A percentile compares a stretch with the other conserved stretches of the same genome.
Conservation (phyloP, 2,329 filamentous ascomycete genomes). For the Clarireedia paspali region DNA sequence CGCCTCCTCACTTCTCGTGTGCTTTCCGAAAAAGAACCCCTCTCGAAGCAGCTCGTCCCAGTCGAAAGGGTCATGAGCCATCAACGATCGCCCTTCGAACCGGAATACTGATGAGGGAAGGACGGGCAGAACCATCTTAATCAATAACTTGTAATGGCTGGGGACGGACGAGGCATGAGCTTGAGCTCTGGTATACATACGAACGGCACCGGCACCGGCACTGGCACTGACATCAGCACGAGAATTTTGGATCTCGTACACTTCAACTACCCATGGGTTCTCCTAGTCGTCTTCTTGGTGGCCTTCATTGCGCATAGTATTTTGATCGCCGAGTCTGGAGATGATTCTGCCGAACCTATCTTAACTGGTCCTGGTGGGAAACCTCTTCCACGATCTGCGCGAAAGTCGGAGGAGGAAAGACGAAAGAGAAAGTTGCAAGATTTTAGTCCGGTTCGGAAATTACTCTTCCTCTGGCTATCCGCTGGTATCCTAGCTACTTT, state of each 20-base stretch:
- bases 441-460: slow-evolving; percentile 60
- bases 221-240: slow-evolving; percentile 4
- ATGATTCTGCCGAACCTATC: slow-evolving; percentile 31
- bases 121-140: slow-evolving; percentile 17
- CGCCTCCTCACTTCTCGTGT: background rate
- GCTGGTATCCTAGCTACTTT: slow-evolving; percentile 67
- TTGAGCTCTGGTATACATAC: slow-evolving; percentile 10
- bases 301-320: slow-evolving; percentile 57
- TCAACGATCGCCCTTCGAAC: slow-evolving; percentile 17
- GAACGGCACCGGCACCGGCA: slow-evolving; percentile 10
- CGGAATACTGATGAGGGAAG: slow-evolving; percentile 26
- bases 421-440: slow-evolving; percentile 36
- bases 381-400: slow-evolving; percentile 54
- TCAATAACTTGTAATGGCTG: slow-evolving; percentile 27
- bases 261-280: slow-evolving; percentile 51
- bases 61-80: slow-evolving; percentile 11
- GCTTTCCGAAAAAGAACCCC: background rate
- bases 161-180: slow-evolving; percentile 20
- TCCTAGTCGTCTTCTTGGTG: slow-evolving; percentile 56
- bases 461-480: slow-evolving; percentile 69
- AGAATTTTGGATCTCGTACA: slow-evolving; percentile 26
- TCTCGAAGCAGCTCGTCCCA: background rate
- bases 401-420: slow-evolving; percentile 36
- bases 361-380: slow-evolving; percentile 78
- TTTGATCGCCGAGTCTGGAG: slow-evolving; percentile 36